Evolutionary conservation across 208 protist genomes (phyloP).

Genomic region (Wallacemonas rigidus): DNA sequence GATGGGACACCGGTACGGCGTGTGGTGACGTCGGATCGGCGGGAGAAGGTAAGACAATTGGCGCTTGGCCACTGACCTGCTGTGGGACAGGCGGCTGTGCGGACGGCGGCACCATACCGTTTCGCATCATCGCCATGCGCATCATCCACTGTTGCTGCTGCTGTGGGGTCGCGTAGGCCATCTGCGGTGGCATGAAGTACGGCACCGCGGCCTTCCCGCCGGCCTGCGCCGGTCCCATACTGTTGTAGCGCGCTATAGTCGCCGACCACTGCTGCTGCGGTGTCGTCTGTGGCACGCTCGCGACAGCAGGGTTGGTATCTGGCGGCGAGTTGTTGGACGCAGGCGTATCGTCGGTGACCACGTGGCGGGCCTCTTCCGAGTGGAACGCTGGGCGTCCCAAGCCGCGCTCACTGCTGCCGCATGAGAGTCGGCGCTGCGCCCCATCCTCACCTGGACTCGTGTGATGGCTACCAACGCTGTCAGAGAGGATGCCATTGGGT

Average conservation of each 20-base stretch:
- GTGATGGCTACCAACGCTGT: not conserved
- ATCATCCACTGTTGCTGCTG: constrained; percentile 17
- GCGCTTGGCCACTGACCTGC: not conserved
- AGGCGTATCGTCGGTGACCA: not conserved
- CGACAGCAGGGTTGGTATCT: too few species aligned
- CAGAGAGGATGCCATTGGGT: too few species aligned
- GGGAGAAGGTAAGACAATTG: too few species aligned
- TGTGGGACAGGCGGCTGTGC: not conserved
- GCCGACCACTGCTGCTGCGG: not conserved
- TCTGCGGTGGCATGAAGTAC: constrained; percentile 15
- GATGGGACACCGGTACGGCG: too few species aligned
- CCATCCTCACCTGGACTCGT: not conserved
- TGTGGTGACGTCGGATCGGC: too few species aligned
- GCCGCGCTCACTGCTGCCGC: constrained; percentile 6
- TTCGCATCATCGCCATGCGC: constrained; percentile 17
- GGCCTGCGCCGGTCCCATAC: not conserved
- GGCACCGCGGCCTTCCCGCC: not conserved
- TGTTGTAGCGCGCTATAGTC: not conserved
- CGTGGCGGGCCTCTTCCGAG: constrained; percentile 3
- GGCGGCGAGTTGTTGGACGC: not conserved
- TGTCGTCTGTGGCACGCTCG: not conserved
- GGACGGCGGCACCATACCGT: not conserved
- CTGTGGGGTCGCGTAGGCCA: constrained; percentile 14
- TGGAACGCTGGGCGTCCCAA: not conserved
- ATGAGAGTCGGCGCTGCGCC: constrained; percentile 13